A percentile compares a stretch with the other conserved stretches of the same genome.
Evolutionary conservation across 2,329 filamentous ascomycete species (phyloP).

Genomic region (Pyrenochaeta sp.): DNA sequence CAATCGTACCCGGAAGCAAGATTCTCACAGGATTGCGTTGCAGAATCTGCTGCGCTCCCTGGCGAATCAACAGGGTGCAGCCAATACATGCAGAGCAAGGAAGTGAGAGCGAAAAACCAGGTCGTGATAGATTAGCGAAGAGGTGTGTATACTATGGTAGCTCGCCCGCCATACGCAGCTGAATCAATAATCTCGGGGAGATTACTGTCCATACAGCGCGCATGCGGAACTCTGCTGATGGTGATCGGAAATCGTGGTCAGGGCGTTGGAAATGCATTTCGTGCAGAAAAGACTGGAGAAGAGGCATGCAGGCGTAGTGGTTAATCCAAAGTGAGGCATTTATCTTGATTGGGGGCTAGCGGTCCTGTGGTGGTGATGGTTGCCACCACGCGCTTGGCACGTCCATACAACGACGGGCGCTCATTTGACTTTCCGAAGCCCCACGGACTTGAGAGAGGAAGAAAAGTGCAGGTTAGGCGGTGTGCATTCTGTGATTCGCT

Average conservation of each 20-base stretch:
- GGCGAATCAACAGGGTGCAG: slow-evolving; percentile 12
- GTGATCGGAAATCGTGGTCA: slow-evolving; percentile 8
- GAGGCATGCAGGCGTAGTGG: too few relatives aligned
- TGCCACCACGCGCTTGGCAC: too few relatives aligned
- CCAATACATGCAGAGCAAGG: slow-evolving; percentile 15
- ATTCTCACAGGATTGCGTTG: neutral
- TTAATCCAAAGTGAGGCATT: too few relatives aligned
- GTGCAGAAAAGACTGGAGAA: too few relatives aligned
- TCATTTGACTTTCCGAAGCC: slow-evolving; percentile 14
- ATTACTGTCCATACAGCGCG: slow-evolving; percentile 13
- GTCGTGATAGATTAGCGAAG: slow-evolving; percentile 13
- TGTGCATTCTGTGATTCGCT: slow-evolving; percentile 21
- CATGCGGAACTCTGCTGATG: slow-evolving; percentile 11
- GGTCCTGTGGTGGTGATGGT: too few relatives aligned
- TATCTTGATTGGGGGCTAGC: too few relatives aligned
- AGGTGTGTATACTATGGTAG: too few relatives aligned
- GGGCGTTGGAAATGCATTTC: slow-evolving; percentile 12
- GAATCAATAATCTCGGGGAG: slow-evolving; percentile 9
- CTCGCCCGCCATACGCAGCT: slow-evolving; percentile 17
- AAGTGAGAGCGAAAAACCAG: slow-evolving; percentile 5
- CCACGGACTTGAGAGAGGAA: slow-evolving; percentile 8
- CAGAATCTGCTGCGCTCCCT: too few relatives aligned
- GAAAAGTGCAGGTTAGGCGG: too few relatives aligned
- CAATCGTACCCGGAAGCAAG: neutral
- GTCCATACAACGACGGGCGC: slow-evolving; percentile 21